Conservation (phyloP, 257 asterid genomes). For the Plectranthus barbatus region DNA sequence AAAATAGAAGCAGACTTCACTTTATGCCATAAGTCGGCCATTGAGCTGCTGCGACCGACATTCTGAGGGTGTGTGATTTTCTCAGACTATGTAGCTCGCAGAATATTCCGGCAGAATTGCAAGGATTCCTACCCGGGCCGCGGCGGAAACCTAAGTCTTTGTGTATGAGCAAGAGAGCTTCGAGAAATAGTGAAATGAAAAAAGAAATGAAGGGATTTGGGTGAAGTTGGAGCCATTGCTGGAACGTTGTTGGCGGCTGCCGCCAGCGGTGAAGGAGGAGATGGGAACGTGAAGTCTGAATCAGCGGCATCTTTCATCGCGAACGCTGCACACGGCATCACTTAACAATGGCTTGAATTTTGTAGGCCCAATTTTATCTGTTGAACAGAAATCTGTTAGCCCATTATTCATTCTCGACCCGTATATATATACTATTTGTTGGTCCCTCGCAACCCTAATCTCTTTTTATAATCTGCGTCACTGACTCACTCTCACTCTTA, state of each 20-base stretch:
- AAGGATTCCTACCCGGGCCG: conserved; percentile 25
- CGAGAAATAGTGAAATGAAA: conserved; percentile 22
- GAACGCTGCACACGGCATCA: too few relatives aligned
- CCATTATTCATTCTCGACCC: too few relatives aligned
- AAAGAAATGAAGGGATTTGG: conserved; percentile 20
- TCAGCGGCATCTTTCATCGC: too few relatives aligned
- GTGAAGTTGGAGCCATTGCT: conserved; percentile 31
- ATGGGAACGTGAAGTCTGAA: neutral
- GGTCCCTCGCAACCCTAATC: too few relatives aligned
- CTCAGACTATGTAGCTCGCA: conserved; percentile 38
- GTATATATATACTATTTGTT: too few relatives aligned
- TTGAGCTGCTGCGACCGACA: conserved; percentile 34
- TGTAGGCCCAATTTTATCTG: too few relatives aligned
- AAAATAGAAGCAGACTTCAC: too few relatives aligned
- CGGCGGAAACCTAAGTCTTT: conserved; percentile 33
- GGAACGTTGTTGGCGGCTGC: neutral
- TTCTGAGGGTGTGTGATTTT: conserved; percentile 39
- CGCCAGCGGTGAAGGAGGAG: conserved; percentile 4
- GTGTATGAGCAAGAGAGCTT: conserved; percentile 41
- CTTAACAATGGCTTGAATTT: too few relatives aligned
- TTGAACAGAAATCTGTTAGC: too few relatives aligned
- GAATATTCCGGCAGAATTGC: conserved; percentile 52
- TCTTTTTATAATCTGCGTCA: too few relatives aligned
- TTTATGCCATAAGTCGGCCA: conserved; percentile 45
- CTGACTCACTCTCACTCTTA: too few relatives aligned